Evolutionary conservation across 2,329 filamentous ascomycete species (phyloP).

Genomic region (Curvularia sp.): DNA sequence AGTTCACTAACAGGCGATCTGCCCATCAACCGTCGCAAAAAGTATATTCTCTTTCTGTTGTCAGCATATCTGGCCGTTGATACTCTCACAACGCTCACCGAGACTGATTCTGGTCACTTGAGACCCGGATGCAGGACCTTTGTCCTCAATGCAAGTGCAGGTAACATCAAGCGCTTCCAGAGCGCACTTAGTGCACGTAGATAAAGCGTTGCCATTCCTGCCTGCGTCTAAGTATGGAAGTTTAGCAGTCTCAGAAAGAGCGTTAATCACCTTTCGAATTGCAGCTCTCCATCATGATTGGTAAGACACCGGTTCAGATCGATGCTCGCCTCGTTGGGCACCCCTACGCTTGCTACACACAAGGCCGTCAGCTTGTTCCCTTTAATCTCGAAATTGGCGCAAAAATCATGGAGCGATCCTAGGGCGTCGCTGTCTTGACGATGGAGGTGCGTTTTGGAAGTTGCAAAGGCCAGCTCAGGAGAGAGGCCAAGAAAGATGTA

Average conservation of each 20-base stretch:
- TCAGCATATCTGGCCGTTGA: neutral
- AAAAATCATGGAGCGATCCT: neutral
- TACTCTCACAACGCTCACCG: neutral
- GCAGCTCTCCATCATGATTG: neutral
- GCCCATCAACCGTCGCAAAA: neutral
- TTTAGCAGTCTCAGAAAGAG: neutral
- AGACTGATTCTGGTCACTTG: neutral
- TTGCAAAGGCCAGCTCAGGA: neutral
- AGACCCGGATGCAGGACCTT: neutral
- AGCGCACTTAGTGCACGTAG: neutral
- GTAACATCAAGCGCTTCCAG: neutral
- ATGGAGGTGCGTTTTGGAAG: neutral
- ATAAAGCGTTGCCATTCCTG: neutral
- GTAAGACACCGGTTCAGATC: neutral
- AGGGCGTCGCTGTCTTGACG: neutral
- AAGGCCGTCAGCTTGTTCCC: neutral
- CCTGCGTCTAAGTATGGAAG: neutral
- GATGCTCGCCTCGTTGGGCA: neutral
- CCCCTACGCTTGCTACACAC: neutral
- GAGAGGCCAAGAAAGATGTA: neutral
- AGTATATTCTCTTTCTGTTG: neutral
- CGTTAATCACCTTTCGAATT: neutral
- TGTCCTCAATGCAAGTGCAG: neutral
- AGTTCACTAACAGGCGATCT: neutral
- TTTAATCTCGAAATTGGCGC: neutral